phyloP scores from a whole-genome alignment of 331 rosid genomes.

The Quercus phellos region DNA sequence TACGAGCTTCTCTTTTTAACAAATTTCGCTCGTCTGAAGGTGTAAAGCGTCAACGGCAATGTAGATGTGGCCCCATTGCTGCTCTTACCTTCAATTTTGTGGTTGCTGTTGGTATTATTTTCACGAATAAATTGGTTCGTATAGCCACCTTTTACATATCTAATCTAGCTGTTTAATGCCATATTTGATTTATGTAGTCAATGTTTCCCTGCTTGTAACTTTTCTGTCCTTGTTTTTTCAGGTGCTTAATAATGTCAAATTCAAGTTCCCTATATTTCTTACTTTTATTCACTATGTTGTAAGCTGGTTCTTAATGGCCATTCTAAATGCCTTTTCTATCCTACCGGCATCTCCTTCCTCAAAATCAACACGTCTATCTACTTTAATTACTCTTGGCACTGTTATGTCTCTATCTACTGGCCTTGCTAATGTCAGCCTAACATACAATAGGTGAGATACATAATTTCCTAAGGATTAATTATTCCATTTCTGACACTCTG shows the following conservation, averaged over 20 bases:
- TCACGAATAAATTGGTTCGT: conserved; percentile 88
- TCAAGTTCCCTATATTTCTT: conserved; percentile 82
- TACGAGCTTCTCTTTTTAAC: conserved; percentile 68
- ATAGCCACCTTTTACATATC: conserved; percentile 7
- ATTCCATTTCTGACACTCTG: conserved; percentile 9
- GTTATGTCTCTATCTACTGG: conserved; percentile 96
- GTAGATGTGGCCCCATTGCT: conserved; percentile 61
- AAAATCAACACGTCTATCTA: conserved; percentile 56
- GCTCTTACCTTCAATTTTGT: conserved; percentile 92
- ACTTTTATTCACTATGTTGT: conserved; percentile 78
- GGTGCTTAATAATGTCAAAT: conserved; percentile 85
- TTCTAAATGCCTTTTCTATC: conserved; percentile 65
- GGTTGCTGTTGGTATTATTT: conserved; percentile 86
- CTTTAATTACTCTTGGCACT: conserved; percentile 76
- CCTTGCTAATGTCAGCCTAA: conserved; percentile 94
- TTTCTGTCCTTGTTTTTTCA: conserved; percentile 28
- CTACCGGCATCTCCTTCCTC: conserved; percentile 85
- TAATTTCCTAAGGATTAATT: background rate
- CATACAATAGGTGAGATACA: conserved; percentile 72
- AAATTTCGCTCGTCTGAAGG: conserved; percentile 66
- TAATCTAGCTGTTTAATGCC: background rate
- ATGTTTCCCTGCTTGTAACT: conserved; percentile 23
- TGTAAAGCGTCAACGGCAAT: conserved; percentile 72
- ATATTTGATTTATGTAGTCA: conserved; percentile 12
- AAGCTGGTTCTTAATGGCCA: conserved; percentile 95